Base-by-base conservation (phyloP, 2,329 filamentous ascomycete genomes). In the Hypoxylon sp. region DNA sequence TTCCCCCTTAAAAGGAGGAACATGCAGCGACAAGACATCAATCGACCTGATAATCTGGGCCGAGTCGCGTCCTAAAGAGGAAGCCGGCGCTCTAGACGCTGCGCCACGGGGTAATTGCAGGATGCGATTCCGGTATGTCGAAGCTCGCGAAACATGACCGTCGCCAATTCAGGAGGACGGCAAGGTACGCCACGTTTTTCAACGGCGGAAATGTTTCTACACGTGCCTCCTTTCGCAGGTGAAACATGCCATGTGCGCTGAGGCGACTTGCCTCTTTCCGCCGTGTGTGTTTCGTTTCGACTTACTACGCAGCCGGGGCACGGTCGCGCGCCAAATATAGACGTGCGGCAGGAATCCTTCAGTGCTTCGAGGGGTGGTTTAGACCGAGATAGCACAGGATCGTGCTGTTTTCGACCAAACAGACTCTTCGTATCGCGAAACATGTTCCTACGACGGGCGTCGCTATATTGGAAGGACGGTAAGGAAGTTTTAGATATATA, bases 291-390 rank as follows among this genome's bases (percentile, higher is more conserved):
- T 47, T 58, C 3, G 41, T 43, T n/a, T 26, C 23, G 15, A 43
- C 43, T 58, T 58, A 58, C 58, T 51, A 48, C 18, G 41, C 41
- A 3, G 43, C 21, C 35, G 47, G 41, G 53, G 49, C 54, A n/a
- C 40, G 23, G 40, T 31, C 24, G 37, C 11, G 24, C 26, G 15
- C 53, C 46, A 58, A 61, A 54, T 54, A 54, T 60, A 55, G 45
- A 27, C 38, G 11, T 17, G 38, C 8, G 3, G 33, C 29, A 29
- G 47, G 51, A 37, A 57, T 57, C 48, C 54, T 57, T 38, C 42
- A 38, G 10, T 3, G 35, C 35, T 20, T 11, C 2, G 24, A 41
- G 35, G 31, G 26, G 31, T 43, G 20, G 17, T 15, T 31, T 20
- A 40, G 47, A 40, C 23, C 27, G 37, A 18, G 24, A 18, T 26